Evolutionary conservation across 2,329 filamentous ascomycete species (phyloP).

Genomic region (Ophiosphaerella korrae): DNA sequence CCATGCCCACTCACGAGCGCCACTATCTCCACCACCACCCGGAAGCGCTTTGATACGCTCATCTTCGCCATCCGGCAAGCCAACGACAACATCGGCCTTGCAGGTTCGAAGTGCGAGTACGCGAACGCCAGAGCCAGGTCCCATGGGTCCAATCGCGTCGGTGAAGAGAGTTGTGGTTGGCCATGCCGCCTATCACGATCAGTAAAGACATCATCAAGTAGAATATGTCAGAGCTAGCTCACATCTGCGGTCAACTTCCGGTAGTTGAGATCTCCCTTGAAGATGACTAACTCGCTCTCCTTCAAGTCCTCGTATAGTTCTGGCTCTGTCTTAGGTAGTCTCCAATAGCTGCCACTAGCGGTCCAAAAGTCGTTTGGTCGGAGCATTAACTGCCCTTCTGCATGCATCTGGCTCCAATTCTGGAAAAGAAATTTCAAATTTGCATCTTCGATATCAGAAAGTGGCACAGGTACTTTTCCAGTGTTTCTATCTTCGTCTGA

Average conservation of each 20-base stretch:
- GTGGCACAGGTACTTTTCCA: constrained; percentile 62
- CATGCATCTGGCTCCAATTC: constrained; percentile 79
- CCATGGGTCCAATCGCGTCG: constrained; percentile 83
- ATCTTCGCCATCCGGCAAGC: constrained; percentile 79
- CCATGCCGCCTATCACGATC: constrained; percentile 68
- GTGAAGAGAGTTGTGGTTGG: constrained; percentile 84
- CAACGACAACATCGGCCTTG: constrained; percentile 95
- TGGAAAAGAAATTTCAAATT: constrained; percentile 78
- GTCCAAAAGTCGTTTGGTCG: constrained; percentile 94
- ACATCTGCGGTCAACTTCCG: constrained; percentile 90
- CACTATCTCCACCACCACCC: constrained; percentile 72
- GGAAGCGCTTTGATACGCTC: constrained; percentile 74
- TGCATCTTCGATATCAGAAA: constrained; percentile 69
- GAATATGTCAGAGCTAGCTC: constrained; percentile 44
- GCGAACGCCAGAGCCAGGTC: constrained; percentile 79
- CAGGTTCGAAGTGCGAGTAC: constrained; percentile 88
- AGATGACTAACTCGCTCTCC: constrained; percentile 84
- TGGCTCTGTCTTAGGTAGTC: constrained; percentile 71
- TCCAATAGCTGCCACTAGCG: constrained; percentile 83
- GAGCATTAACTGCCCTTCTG: constrained; percentile 81
- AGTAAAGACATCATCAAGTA: neutral
- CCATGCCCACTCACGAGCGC: constrained; percentile 87
- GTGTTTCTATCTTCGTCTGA: constrained; percentile 66
- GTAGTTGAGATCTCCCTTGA: constrained; percentile 98
- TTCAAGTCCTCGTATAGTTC: constrained; percentile 78